phyloP scores from a whole-genome alignment of 306 rosid genomes.

The Lathyrus oleraceus region DNA sequence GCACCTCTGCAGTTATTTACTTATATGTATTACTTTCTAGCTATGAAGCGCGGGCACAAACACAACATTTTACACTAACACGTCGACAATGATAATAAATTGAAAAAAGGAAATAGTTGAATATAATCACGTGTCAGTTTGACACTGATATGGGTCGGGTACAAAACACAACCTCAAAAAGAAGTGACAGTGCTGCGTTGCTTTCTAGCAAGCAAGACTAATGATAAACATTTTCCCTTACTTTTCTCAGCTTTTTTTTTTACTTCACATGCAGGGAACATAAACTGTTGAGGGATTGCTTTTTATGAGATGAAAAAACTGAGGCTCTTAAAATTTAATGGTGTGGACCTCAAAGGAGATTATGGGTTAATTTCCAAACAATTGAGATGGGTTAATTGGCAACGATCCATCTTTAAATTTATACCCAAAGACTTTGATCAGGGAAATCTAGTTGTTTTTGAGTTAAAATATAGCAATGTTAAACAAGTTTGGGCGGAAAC shows the following conservation, averaged over 20 bases:
- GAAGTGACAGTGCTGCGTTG: background rate
- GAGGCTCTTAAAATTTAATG: constrained; percentile 36
- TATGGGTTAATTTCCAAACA: constrained; percentile 30
- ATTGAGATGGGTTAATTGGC: constrained; percentile 45
- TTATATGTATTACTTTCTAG: background rate
- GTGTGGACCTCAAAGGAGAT: constrained; percentile 22
- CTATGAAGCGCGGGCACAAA: background rate
- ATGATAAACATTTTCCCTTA: background rate
- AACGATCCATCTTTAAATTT: constrained; percentile 28
- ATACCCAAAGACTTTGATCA: constrained; percentile 33
- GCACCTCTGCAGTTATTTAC: too few relatives aligned
- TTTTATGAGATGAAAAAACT: constrained; percentile 43
- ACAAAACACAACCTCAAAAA: background rate
- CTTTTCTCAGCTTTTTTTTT: background rate
- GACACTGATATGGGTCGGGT: background rate
- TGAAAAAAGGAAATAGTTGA: background rate
- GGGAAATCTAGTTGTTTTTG: constrained; percentile 35
- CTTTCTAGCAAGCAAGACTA: background rate
- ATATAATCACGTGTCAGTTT: background rate
- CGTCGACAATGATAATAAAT: background rate
- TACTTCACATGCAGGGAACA: too few relatives aligned
- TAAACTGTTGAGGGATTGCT: constrained; percentile 27
- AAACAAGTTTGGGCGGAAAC: constrained; percentile 37
- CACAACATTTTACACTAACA: background rate
- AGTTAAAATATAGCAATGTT: constrained; percentile 37